These are phyloP conservation scores for Lactarius sanguifluus DNA, from an alignment of 768 basidiomycete species.

Conservation along the genomic window DNA sequence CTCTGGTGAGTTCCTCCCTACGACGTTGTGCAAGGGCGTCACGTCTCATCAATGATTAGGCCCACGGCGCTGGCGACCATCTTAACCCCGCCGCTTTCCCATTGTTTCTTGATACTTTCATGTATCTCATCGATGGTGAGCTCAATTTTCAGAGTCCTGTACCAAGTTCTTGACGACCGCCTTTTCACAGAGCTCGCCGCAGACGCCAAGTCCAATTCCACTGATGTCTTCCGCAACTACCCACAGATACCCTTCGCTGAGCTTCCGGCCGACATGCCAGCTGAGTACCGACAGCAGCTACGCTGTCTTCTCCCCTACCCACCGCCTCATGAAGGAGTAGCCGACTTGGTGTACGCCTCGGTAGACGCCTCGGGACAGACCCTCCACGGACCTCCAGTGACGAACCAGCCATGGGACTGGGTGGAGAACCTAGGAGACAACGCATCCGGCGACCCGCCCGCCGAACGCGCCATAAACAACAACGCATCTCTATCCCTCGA, in stretches of 20 bases:
- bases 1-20: constrained; percentile 25
- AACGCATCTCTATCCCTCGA: constrained; percentile 71
- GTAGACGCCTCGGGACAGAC: constrained; percentile 54
- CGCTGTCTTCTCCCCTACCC: constrained; percentile 57
- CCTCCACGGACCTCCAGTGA: constrained; percentile 51
- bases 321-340: constrained; percentile 50
- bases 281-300: constrained; percentile 57
- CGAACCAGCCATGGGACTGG: constrained; percentile 87
- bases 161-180: neutral
- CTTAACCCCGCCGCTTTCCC: constrained; percentile 61
- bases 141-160: constrained; percentile 6
- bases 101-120: constrained; percentile 69
- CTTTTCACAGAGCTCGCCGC: constrained; percentile 55
- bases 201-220: constrained; percentile 52
- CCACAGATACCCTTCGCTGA: constrained; percentile 51
- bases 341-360: constrained; percentile 58
- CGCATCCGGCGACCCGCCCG: constrained; percentile 41
- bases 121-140: constrained; percentile 72
- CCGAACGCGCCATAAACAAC: constrained; percentile 51
- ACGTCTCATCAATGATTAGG: constrained; percentile 39
- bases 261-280: constrained; percentile 55
- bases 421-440: constrained; percentile 72
- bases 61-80: constrained; percentile 52
- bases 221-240: constrained; percentile 67
- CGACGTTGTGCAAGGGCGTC: neutral